A percentile compares a stretch with the other conserved stretches of the same genome.
phyloP scores from a whole-genome alignment of 768 basidiomycete genomes.

The Leccinum aurantiacum region DNA sequence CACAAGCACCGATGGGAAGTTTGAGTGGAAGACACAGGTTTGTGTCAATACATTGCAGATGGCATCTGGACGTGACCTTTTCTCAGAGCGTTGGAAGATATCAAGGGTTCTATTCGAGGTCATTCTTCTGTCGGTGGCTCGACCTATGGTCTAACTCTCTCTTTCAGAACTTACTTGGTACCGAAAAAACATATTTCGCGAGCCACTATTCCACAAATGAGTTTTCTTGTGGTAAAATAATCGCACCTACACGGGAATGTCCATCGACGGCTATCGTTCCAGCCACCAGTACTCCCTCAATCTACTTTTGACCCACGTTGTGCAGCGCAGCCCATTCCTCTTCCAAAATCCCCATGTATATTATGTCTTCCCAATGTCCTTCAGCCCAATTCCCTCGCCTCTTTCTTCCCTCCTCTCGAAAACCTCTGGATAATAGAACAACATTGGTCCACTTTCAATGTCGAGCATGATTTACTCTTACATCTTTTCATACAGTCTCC shows the following conservation, averaged over 20 bases:
- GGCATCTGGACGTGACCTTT: background rate
- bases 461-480: slow-evolving; percentile 19
- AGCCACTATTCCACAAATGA: slow-evolving; percentile 21
- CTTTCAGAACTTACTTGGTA: slow-evolving; percentile 76
- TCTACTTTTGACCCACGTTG: background rate
- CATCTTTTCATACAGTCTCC: slow-evolving; percentile 24
- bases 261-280: background rate
- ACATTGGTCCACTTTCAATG: background rate
- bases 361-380: slow-evolving; percentile 32
- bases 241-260: background rate
- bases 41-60: slow-evolving; percentile 6
- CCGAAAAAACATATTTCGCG: slow-evolving; percentile 65
- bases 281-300: background rate
- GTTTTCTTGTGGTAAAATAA: background rate
- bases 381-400: slow-evolving; percentile 14
- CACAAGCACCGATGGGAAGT: slow-evolving; percentile 18
- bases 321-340: slow-evolving; percentile 30
- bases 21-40: slow-evolving; percentile 60
- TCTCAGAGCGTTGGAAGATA: slow-evolving; percentile 79
- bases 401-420: slow-evolving; percentile 31
- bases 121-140: background rate
- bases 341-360: slow-evolving; percentile 34
- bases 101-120: slow-evolving; percentile 75
- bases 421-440: slow-evolving; percentile 25
- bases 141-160: slow-evolving; percentile 2